Base-by-base conservation (phyloP, 768 basidiomycete genomes). In the Galerina marginata region DNA sequence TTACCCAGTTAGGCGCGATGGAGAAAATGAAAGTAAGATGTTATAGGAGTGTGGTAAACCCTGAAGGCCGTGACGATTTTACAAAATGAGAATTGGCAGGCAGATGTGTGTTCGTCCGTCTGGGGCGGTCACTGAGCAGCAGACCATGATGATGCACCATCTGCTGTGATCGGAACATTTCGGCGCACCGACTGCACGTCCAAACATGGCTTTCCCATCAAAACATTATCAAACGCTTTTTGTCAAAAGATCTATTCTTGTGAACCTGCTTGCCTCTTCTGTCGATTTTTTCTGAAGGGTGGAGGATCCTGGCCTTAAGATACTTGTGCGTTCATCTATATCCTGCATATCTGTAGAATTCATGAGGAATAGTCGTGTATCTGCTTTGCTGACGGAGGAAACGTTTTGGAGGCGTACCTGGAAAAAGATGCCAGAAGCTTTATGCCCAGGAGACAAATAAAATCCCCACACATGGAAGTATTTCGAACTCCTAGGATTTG, bases 401-500 rank as follows among this genome's bases (percentile, higher is more conserved):
- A 58, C 44, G 65, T 72, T 70, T 69, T 69, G 40, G 37, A 33
- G 66, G 70, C 45, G 73, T 76, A 74, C 75, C 75, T 77, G 74
- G 68, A 74, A 77, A 75, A 73, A 74, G 74, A 75, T 77, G 69
- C 54, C 60, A 72, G 69, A 69, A 70, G 67, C 64, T 58, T 57
- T 65, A 52, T 69, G 66, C 65, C 65, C 68, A 69, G 64, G 64
- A 73, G 67, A 74, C 71, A 74, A 79, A 80, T 75, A 76, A 79
- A 78, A 75, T 69, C 75, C 74, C 77, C 57, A 49, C 74, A 75
- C 74, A 73, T 74, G 73, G 69, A 70, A 69, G 67, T 59, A 67
- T 67, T 72, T 63, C 59, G 57, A 75, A 74, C 73, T 78, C 77
- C 77, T 78, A 78, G 78, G 76, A 75, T 75, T 73, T 77, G 74